Base-by-base conservation (phyloP, 139 green algal species). In the Ettlia oleoabundans region DNA sequence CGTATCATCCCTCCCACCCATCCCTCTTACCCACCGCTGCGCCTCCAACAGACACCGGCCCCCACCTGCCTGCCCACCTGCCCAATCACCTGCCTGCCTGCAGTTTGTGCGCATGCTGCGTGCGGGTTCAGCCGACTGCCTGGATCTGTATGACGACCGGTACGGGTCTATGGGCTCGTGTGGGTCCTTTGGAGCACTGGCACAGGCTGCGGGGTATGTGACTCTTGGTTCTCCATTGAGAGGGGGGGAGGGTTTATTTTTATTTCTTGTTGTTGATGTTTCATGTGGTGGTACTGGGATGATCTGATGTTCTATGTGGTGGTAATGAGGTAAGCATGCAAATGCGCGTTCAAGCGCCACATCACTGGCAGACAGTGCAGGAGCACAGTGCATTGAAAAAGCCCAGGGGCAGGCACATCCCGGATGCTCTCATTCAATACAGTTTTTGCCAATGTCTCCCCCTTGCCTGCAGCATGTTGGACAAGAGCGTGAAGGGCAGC, bases 91-190 rank as follows among this genome's bases (percentile, higher is more conserved):
- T 37, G 58, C 24, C 58, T 67, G 24, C 58, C 58, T 30, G 58
- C 75, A 85, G 55, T 91, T 91, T 58, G 22, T 91, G 63, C 72
- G 53, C 80, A 91, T 91, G 87, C 85, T 91, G 67, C 76, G 83
- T 10, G 51, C 76, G 26, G 86, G 84, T 26, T 83, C 71, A n/a
- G 38, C 51, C 30, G 87, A 91, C 84, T 85, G 73, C 40, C 77
- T 91, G 62, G 87, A 91, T 21, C 76, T 90, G 81, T 90, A 83
- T 40, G 86, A 90, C 52, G 86, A 90, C 76, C 70, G 86, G 47
- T 67, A 52, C 53, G 52, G 63, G 37, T 64, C 19, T 37, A 37
- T 52, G n/a, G 65, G 81, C 63, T 76, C 64, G n/a, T 67, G 30
- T 30, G 77, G 77, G 32, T 76, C 63, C 19, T 63, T 76, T 32